Evolutionary conservation across 108 stramenopile species (phyloP), one percentile per base, ranked within the genome.

Genomic region (Nitzschia sp.): DNA sequence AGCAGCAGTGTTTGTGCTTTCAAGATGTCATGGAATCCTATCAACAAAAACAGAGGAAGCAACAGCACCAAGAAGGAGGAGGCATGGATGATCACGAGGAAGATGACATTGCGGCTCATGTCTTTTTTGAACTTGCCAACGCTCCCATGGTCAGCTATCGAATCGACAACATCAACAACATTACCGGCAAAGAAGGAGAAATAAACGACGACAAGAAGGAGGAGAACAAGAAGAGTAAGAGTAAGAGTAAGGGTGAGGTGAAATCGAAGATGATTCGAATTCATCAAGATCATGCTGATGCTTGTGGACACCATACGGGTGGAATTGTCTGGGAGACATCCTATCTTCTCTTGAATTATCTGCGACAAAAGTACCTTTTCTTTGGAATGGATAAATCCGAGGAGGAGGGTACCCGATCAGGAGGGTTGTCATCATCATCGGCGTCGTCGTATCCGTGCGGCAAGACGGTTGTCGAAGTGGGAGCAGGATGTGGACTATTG

Each of bases 321-420:
- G 89, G 89, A 15, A 87, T 90, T 34, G 85, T 90, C 15, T 90
- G 89, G 89, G 89, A 90, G 68, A 87, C 89, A 3, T 72, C 80
- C 19, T 85, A 79, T 71, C 28, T 90, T 36, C 45, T 87, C 21
- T 67, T 78, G 54, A 71, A 76, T 32, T 85, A 76, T 68, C 57
- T 85, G 28, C 68, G 76, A 29, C 48, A 50, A 50, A 41, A 41
- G 13, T 13, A 41, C 13, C 13, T 41, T 13, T 9, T 29, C 58
- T 17, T 33, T 38, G 16, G 21, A 68, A 52, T 28, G 29, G 54
- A 21, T 36, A 36, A 45, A 56, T 32, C 26, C 19, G 53, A 35
- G 45, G 52, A 38, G 15, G 32, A 31, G 11, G 26, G 22, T 30
- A 67, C 22, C 6, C 53, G 9, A 6, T n/a, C n/a, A n/a, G n/a